Base-by-base conservation (phyloP, 1,284 basidiomycete species). In the Neotropicomus parvogracilis region DNA sequence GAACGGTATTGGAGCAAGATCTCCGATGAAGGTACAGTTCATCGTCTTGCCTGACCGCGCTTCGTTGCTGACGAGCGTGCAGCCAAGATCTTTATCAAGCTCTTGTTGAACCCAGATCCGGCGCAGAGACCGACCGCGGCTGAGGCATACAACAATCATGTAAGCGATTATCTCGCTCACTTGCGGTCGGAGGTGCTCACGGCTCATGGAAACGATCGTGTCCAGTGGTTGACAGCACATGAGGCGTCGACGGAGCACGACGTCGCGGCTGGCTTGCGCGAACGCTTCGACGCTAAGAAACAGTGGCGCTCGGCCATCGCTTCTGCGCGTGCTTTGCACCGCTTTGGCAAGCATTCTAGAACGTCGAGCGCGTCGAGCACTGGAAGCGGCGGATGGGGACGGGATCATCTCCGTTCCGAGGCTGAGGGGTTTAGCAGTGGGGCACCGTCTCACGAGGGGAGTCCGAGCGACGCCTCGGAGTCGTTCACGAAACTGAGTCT, bases 1-100 rank as follows among this genome's bases (percentile, higher is more conserved):
- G 90, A 95, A 21, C 79, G 85, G 31, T 98, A 95, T 59, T 99
- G 95, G 95, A 82, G 83, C 65, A 95, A 95, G 55, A 81, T 97
- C 27, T 89, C 85, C 3, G 59, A 70, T 3, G 78, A 84, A 67
- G 88, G 88, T 87, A 36, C 3, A 60, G 56, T 26, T 6, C 8
- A 17, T 24, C 10, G 20, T 40, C 40, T 20, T 19, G 28, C 14
- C 20, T 13, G 27, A 19, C 20, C 9, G 3, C 10, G 21, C 26
- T 36, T 14, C 13, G 14, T 44, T 33, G n/a, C 40, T 42, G 29
- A 36, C 29, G 14, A n/a, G 14, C 17, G 13, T 46, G 17, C 63
- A 87, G 94, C 92, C 9, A 95, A 95, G 64, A 74, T 81, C 41
- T 98, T 98, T 63, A 89, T 97, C 63, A 79, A 75, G 56, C 64